Evolutionary conservation across 345 rosid genomes (phyloP).

Genomic region (Boechera retrofracta): DNA sequence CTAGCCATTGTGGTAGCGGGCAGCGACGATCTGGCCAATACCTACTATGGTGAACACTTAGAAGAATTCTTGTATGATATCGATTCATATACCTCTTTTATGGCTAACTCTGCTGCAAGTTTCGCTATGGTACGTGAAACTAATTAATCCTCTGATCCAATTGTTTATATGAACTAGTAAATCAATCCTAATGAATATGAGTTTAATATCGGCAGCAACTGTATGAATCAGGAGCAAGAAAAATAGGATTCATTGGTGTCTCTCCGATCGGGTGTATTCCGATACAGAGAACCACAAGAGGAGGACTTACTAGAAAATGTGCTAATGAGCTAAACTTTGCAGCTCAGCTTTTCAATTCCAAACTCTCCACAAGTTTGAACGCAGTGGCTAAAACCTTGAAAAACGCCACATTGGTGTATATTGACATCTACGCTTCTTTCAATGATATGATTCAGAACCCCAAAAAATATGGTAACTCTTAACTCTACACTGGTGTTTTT

Average conservation of each 20-base stretch:
- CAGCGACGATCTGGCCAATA: slow-evolving; percentile 67
- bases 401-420: slow-evolving; percentile 46
- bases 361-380: slow-evolving; percentile 45
- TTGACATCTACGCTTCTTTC: slow-evolving; percentile 52
- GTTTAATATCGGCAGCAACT: slow-evolving; percentile 50
- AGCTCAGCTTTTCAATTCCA: slow-evolving; percentile 60
- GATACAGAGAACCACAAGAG: slow-evolving; percentile 57
- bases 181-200: slow-evolving; percentile 9
- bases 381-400: slow-evolving; percentile 40
- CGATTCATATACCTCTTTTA: slow-evolving; percentile 54
- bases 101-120: slow-evolving; percentile 47
- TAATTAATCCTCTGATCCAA: not conserved
- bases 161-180: not conserved
- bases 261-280: slow-evolving; percentile 70
- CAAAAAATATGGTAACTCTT: slow-evolving; percentile 50
- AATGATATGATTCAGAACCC: slow-evolving; percentile 54
- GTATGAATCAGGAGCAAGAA: slow-evolving; percentile 60
- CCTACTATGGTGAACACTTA: slow-evolving; percentile 45
- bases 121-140: slow-evolving; percentile 51
- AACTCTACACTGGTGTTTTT: not conserved
- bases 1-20: slow-evolving; percentile 53
- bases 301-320: slow-evolving; percentile 52
- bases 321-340: slow-evolving; percentile 49
- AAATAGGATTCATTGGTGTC: slow-evolving; percentile 52
- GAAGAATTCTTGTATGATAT: slow-evolving; percentile 44